Conservation (phyloP, 106 monocot species). For the Agapanthus africanus region DNA sequence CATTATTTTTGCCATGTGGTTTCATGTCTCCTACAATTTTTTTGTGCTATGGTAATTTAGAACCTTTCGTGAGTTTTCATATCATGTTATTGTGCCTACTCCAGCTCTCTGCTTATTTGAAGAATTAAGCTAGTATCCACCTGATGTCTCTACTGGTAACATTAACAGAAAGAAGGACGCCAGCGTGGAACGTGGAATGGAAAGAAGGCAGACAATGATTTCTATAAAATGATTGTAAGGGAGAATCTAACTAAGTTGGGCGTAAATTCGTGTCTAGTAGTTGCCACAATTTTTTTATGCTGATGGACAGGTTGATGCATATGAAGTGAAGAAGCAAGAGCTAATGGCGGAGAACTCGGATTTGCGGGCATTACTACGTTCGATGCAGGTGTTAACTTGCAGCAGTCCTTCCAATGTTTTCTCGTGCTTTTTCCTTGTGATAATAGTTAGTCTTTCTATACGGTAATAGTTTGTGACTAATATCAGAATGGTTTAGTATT, state of each 20-base stretch:
- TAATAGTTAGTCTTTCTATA: neutral
- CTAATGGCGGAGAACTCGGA: conserved; percentile 92
- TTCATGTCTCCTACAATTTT: neutral
- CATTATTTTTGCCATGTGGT: neutral
- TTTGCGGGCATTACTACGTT: conserved; percentile 74
- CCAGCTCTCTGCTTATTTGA: neutral
- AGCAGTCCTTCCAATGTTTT: neutral
- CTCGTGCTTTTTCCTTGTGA: too few species aligned
- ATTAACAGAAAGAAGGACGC: conserved; percentile 90
- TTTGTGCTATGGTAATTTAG: neutral
- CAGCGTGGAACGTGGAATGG: conserved; percentile 98
- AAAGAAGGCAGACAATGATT: conserved; percentile 93
- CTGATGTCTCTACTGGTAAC: conserved; percentile 2
- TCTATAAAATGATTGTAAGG: conserved; percentile 93
- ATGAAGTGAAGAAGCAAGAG: conserved; percentile 91
- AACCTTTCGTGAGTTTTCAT: neutral
- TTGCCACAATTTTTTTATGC: neutral
- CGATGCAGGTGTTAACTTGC: conserved; percentile 65
- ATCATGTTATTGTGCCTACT: neutral
- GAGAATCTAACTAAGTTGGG: neutral
- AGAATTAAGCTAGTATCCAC: neutral
- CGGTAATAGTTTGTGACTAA: neutral
- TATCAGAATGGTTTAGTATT: too few species aligned
- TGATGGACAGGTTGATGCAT: conserved; percentile 71
- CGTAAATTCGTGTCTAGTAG: neutral